Evolutionary conservation across 495 filamentous ascomycete species (phyloP), one percentile per base, ranked within the genome.

Genomic region (Penicillium bialowiezense): DNA sequence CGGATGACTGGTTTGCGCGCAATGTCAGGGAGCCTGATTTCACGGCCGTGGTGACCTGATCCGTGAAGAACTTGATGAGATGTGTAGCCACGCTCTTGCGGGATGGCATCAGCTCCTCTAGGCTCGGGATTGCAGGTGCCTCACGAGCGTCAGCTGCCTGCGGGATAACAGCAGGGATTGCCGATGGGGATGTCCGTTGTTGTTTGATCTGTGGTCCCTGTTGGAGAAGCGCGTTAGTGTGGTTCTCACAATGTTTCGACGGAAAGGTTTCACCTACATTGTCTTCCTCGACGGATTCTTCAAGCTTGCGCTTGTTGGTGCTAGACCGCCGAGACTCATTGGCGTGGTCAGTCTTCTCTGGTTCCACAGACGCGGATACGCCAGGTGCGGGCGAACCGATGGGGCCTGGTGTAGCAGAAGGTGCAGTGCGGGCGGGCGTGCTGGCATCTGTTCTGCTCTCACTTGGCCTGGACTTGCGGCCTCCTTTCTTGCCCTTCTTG

Each of bases 21-120:
- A 86, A 65, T 41, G 65, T 70, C 54, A 78, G 82, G 31, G 66
- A 59, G 24, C 73, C 74, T 32, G 71, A 56, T 56, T 80, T 77
- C 46, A 75, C 66, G 5, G 78, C 72, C 21, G 70, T 65, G 40
- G 76, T 67, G 40, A 81, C 70, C 51, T 76, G 71, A 44, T 76
- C 68, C 62, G 75, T 68, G 52, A 88, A 77, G 34, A 75, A 59
- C 51, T 76, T 82, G 37, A 78, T 65, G 33, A 85, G 64, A 39
- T 71, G 73, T 18, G 56, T 66, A 13, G 77, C 82, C 43, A 71
- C 65, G 43, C 68, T 75, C 58, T 64, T 75, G 42, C 81, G 77
- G 48, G 77, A 71, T 4, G 68, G 58, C 18, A 70, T 72, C 24
- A 79, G 68, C 23, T 81, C 75, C 32, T 73, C 67, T 14, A 72